Evolutionary conservation across 2,329 filamentous ascomycete species (phyloP), one percentile per base, ranked within the genome.

Genomic region (Karstenula rhodostoma): DNA sequence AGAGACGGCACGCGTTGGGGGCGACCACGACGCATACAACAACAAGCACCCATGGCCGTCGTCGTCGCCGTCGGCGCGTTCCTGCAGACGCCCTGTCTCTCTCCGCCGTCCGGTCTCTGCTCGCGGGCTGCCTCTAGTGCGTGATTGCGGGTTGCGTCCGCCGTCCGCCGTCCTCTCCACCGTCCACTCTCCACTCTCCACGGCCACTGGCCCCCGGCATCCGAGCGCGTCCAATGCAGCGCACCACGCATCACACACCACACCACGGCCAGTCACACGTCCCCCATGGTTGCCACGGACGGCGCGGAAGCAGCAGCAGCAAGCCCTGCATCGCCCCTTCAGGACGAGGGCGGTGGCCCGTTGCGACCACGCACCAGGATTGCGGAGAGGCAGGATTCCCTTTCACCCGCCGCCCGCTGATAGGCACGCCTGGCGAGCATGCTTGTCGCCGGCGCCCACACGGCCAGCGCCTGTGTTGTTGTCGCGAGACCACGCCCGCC

Each of bases 321-420:
- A 40, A 52, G 49, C 49, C 49, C 49, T 52, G 49, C 49, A 40
- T 52, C 25, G 49, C 49, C 49, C 33, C 12, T 42, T 52, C 49
- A 52, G 49, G 49, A 52, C 33, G 49, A 51, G 17, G 48, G 49
- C 33, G 49, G 33, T 52, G 49, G 49, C 49, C 49, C 49, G 49
- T 52, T 52, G 49, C 49, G 49, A 52, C 49, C 49, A 52, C 49
- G 33, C 35, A 40, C 49, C 49, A 52, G 49, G 49, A 52, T 52
- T 52, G 49, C 49, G 49, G 49, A 52, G 49, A 52, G 49, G 49
- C 49, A 52, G 49, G 49, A 52, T 52, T 52, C 35, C 32, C 27
- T 40, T 52, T 52, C 49, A 52, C 49, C 49, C 49, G 49, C 49
- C 22, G 22, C 49, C 19, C 33, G 33, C 33, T 52, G 49, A 52